Base-by-base conservation (phyloP, 768 basidiomycete species). In the Suillus hirtellus region DNA sequence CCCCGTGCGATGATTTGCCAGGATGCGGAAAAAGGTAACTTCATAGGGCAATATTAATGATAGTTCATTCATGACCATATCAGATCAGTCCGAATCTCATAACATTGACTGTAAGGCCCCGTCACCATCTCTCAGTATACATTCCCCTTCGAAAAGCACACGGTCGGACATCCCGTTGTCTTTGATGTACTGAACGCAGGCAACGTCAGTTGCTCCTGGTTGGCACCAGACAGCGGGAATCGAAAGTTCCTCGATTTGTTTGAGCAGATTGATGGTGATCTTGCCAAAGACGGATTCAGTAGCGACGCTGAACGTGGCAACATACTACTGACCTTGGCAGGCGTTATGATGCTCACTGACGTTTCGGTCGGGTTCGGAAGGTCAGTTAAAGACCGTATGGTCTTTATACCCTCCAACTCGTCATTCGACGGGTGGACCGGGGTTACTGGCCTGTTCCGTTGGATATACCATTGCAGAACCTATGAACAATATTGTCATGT, bases 211-310 rank as follows among this genome's bases (percentile, higher is more conserved):
- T 8, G 93, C 92, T 24, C 93, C 93, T 8, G 95, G 95, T 73
- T 96, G 95, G 37, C 96, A 83, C 95, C 95, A 96, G 50, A 95
- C 80, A 3, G 87, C 82, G 6, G 88, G 89, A n/a, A 92, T 74
- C n/a, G 75, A 74, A n/a, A 86, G 82, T n/a, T 81, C 80, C 72
- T 88, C 87, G 9, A 88, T 89, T 63, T 86, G 81, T 71, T 88
- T 78, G 68, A 94, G 75, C 60, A 93, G 66, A 27, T 77, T 78
- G 53, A 93, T 82, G 11, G 92, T 94, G 47, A 94, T 77, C 90
- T 93, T 67, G 24, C 46, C 46, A 24, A 55, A 43, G 44, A 24
- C 12, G 37, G 1, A 60, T 58, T 53, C 43, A 55, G 47, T 44
- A 40, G 19, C 5, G 43, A 35, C 31, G 3, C 21, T 12, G 43